Conservation (phyloP, 768 basidiomycete genomes). For the Kwoniella sp. region DNA sequence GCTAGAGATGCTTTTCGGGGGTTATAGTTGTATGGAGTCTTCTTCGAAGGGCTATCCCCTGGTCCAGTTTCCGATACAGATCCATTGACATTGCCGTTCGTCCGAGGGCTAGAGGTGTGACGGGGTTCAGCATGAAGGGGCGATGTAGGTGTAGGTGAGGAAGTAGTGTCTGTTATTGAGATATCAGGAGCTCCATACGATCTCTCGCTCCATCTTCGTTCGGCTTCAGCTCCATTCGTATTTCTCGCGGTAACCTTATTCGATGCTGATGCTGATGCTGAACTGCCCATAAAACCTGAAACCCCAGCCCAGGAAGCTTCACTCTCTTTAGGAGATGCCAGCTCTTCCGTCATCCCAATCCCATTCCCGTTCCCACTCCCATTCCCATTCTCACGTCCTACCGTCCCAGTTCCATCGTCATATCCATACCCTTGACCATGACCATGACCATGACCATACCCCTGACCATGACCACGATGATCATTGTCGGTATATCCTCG, state of each 20-base stretch:
- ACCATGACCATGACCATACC: background rate
- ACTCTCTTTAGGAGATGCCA: background rate
- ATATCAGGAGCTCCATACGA: background rate
- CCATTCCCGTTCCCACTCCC: background rate
- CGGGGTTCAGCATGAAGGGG: background rate
- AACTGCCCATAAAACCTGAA: background rate
- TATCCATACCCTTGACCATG: background rate
- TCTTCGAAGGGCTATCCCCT: background rate
- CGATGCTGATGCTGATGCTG: background rate
- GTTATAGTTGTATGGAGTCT: background rate
- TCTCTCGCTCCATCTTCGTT: background rate
- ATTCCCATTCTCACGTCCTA: background rate
- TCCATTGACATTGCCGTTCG: too few relatives aligned
- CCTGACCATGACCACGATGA: background rate
- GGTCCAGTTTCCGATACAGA: too few relatives aligned
- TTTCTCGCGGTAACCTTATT: too few relatives aligned
- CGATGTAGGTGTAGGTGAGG: background rate
- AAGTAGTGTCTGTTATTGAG: conserved; percentile 1
- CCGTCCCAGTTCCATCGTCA: background rate
- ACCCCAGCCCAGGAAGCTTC: conserved; percentile 8
- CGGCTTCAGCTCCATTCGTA: background rate
- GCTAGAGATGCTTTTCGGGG: background rate
- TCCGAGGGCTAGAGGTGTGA: background rate
- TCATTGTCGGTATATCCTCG: background rate
- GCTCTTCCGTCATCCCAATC: background rate